Evolutionary conservation across 768 basidiomycete species (phyloP).

Genomic region (Mycena pura): DNA sequence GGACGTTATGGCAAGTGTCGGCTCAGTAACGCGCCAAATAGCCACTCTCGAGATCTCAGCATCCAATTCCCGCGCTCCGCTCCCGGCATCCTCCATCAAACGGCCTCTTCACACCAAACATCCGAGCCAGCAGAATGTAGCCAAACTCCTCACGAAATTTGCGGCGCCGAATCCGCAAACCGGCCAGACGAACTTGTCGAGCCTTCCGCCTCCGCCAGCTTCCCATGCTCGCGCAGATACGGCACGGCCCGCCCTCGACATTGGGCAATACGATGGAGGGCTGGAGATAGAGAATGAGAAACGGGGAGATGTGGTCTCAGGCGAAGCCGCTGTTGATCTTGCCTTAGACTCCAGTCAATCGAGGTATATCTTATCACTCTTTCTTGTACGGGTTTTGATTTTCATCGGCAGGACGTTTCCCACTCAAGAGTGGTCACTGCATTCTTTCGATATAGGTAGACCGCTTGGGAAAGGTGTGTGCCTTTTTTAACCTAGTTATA

Average conservation of each 20-base stretch:
- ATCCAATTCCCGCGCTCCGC: background rate
- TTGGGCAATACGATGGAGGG: slow-evolving; percentile 95
- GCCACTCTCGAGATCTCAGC: background rate
- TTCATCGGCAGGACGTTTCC: slow-evolving; percentile 70
- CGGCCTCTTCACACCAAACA: background rate
- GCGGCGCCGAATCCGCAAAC: slow-evolving; percentile 65
- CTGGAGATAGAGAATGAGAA: slow-evolving; percentile 88
- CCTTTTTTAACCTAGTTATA: background rate
- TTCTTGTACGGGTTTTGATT: background rate
- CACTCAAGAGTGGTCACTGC: slow-evolving; percentile 85
- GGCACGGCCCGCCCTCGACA: slow-evolving; percentile 62
- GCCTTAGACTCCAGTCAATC: slow-evolving; percentile 86
- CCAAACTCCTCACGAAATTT: slow-evolving; percentile 62
- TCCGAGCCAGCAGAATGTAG: background rate
- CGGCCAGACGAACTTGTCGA: slow-evolving; percentile 24
- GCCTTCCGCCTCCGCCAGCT: slow-evolving; percentile 38
- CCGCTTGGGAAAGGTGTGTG: slow-evolving; percentile 80
- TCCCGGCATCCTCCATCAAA: no score
- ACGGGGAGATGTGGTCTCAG: slow-evolving; percentile 73
- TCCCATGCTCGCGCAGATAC: slow-evolving; percentile 40
- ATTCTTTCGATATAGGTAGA: slow-evolving; percentile 91
- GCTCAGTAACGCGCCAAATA: background rate
- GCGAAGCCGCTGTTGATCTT: slow-evolving; percentile 80
- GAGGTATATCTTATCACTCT: slow-evolving; percentile 47
- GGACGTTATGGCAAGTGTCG: background rate